Base-by-base conservation (phyloP, 139 green algal genomes). In the Pseudopediastrum boryanum region DNA sequence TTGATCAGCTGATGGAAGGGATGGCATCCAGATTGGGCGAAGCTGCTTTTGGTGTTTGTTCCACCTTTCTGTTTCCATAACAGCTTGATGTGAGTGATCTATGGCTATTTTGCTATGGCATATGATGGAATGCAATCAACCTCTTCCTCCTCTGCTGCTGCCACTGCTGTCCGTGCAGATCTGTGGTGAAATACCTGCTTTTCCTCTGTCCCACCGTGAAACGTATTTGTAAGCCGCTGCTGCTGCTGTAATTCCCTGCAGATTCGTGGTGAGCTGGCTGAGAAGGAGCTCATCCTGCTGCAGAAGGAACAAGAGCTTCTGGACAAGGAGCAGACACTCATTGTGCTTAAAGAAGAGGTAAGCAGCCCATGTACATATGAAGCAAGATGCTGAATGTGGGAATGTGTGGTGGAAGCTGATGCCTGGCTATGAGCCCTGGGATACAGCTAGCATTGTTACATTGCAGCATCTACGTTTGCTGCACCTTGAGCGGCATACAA, bases 271-370 rank as follows among this genome's bases (percentile, higher is more conserved):
- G 88, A 96, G 80, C 80, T 97, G 67, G 90, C 89, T 2, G 85
- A 94, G 68, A 95, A 96, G 80, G 87, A 97, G 85, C 71, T 94
- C 16, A 83, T 86, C n/a, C 79, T 97, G 72, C 79, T 97, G 39
- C 64, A 86, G 50, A 96, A 95, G 79, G 87, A 96, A 71, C 76
- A 93, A 80, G 88, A 94, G 79, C 83, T 97, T 65, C 75, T 96
- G 66, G 81, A 93, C 5, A 90, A 90, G 83, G 89, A 95, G n/a
- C 90, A 97, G 78, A 95, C 85, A 2, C 59, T 97, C 63, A 46
- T 71, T 10, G 89, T 95, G 7, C 85, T 97, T 25, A 84, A 85
- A 36, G 87, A 96, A 68, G 87, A 97, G 88, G 89, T 96, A 67
- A 43, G 76, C 5, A 48, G n/a, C n/a, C n/a, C n/a, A n/a, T n/a